Base-by-base conservation (phyloP, 1,284 basidiomycete species). In the Cutaneotrichosporon mucoides region DNA sequence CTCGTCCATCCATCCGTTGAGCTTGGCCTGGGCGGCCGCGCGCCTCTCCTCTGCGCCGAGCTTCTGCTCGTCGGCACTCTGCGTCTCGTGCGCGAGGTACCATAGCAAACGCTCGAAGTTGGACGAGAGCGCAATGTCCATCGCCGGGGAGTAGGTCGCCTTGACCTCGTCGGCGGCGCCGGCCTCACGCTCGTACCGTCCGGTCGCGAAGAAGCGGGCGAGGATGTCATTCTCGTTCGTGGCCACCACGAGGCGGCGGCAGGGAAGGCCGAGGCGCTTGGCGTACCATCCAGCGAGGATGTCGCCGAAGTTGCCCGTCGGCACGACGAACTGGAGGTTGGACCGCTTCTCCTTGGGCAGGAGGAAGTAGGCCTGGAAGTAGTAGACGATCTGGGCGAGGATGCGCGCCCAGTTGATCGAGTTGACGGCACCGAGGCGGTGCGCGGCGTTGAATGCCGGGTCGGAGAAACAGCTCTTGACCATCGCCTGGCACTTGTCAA, bases 381-480 rank as follows among this genome's bases (percentile, higher is more conserved):
- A 99, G 82, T 99, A 99, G 55, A 96, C 90, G 35, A 94, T 98
- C 77, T 99, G 96, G 4, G 94, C 92, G 65, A 99, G 88, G 75
- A 99, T 99, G 61, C 96, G 89, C 0, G 96, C 96, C 94, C 95
- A 99, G 82, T 99, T 99, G 82, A 99, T 99, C 38, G 92, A 96
- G 81, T 99, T 99, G 73, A 99, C 89, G 16, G 96, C 96, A 47
- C 92, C 96, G 33, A 99, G 86, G 55, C 85, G 86, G 79, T 98
- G 91, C 40, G 84, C 85, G 2, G 84, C 82, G 79, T 99, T 99
- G 84, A 99, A 99, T 34, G 84, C 81, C 52, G 81, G 82, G 80
- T 99, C 94, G 6, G 86, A 86, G 76, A 99, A 96, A 56, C 97
- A 87, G 0, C 88, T 82, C 82, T 99, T 99, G 68, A 99, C 92